Conservation (phyloP, 352 stramenopile species). For the Globisporangium echinulatum region DNA sequence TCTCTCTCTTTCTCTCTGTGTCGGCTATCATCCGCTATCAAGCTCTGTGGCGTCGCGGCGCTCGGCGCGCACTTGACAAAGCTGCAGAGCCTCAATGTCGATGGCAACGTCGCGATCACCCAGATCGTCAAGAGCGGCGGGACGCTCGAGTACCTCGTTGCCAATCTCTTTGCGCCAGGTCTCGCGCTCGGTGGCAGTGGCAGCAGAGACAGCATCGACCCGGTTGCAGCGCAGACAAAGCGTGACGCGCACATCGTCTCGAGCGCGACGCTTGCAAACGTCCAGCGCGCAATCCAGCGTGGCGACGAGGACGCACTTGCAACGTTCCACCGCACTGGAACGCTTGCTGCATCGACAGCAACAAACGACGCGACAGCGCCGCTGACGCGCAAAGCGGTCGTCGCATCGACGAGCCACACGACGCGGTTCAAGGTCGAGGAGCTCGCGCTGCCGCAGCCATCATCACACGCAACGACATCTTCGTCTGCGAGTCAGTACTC, state of each 20-base stretch:
- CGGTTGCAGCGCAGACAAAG: neutral
- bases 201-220: neutral
- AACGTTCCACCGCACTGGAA: conserved; percentile 20
- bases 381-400: conserved; percentile 1
- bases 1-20: neutral
- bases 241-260: conserved; percentile 21
- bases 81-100: conserved; percentile 40
- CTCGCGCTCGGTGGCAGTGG: conserved; percentile 6
- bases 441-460: conserved; percentile 1
- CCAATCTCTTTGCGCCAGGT: conserved; percentile 27
- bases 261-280: conserved; percentile 5
- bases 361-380: neutral
- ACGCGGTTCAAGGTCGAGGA: conserved; percentile 17
- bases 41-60: conserved; percentile 38
- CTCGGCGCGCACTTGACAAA: conserved; percentile 30
- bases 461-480: neutral
- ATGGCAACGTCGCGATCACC: conserved; percentile 33
- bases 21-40: conserved; percentile 7
- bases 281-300: conserved; percentile 19
- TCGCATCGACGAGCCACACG: conserved; percentile 3
- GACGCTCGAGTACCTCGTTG: conserved; percentile 33
- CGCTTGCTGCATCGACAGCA: neutral
- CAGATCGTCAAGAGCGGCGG: conserved; percentile 26
- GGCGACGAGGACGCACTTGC: conserved; percentile 16
- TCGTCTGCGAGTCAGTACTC: no score